phyloP scores from a whole-genome alignment of 2,329 filamentous ascomycete genomes.

The Myriangium duriaei region DNA sequence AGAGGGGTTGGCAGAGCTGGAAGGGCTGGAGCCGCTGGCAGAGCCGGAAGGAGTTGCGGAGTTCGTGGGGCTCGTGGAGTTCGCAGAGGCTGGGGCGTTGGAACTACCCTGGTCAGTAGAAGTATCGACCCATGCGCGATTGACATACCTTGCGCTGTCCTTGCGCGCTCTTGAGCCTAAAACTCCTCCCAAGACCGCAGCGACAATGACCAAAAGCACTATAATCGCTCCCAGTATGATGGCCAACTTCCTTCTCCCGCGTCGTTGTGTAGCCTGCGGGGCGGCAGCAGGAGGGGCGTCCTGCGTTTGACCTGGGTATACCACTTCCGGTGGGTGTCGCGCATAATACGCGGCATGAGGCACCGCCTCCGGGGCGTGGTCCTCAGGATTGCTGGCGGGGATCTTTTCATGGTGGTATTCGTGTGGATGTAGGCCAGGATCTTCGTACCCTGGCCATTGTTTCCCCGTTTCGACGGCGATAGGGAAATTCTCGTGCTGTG shows the following conservation, averaged over 20 bases:
- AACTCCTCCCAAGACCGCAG: constrained; percentile 3
- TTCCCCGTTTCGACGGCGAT: too few relatives aligned
- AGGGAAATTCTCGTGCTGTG: too few relatives aligned
- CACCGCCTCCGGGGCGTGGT: constrained; percentile 1
- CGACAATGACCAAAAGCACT: not conserved
- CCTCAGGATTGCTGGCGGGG: too few relatives aligned
- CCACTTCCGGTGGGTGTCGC: not conserved
- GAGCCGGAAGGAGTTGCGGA: not conserved
- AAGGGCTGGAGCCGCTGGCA: not conserved
- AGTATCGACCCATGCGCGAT: not conserved
- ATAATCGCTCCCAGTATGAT: too few relatives aligned
- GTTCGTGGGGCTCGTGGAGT: not conserved
- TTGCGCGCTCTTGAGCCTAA: constrained; percentile 1
- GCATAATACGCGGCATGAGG: not conserved
- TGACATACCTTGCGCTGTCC: not conserved
- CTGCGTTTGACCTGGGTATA: not conserved
- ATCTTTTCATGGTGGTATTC: too few relatives aligned
- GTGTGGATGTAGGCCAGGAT: too few relatives aligned
- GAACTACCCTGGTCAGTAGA: not conserved
- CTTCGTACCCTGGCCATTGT: too few relatives aligned
- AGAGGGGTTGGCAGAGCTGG: not conserved
- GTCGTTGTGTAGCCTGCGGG: not conserved
- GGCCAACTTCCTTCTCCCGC: not conserved
- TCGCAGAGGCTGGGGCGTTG: not conserved
- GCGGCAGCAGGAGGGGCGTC: not conserved